Base-by-base conservation (phyloP, 345 rosid genomes). In the Boechera divaricarpa region DNA sequence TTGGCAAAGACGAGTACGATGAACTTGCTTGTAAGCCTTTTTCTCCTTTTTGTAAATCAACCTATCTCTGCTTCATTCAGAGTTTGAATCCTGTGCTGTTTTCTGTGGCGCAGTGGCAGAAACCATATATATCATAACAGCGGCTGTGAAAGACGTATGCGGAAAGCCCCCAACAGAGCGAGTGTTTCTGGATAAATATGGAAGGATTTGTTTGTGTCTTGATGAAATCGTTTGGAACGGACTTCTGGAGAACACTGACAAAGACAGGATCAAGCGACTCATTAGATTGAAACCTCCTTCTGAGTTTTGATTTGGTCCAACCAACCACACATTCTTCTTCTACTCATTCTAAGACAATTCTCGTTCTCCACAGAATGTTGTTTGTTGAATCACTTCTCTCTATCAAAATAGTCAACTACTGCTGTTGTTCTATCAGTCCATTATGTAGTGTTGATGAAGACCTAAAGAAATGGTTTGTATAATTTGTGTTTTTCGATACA, bases 1-100 rank as follows among this genome's bases (percentile, higher is more conserved):
- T 89, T 77, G 98, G 99, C 72, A 96, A 96, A 87, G 98, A 96
- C 78, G 94, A 87, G 70, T 96, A 96, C 64, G 99, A 96, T 84
- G 99, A 93, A 78, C 99, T 95, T 83, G 98, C 97, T 52, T 88
- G 97, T 92, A 82, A 88, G 98, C 80, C 60, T 59, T 36, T 62
- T 12, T 61, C 38, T 13, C 24, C 28, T 73, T 42, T 45, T 36
- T 70, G 48, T 42, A 13, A 36, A n/a, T 35, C 33, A 33, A 24
- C 35, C 69, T 33, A 54, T 77, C 28, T 54, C 49, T 77, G 63
- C 28, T 63, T 63, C 63, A 12, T 44, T 54, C 55, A 11, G 28
- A 53, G 58, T 53, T 55, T 77, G 36, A 63, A 7, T 55, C 3
- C 35, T 35, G 1, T 69, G 2, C 16, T 77, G 26, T 11, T 3